Percentiles rank a stretch among this genome's conserved stretches.
phyloP scores from a whole-genome alignment of 2,329 filamentous ascomycete species.

The Fusarium mundagurra region DNA sequence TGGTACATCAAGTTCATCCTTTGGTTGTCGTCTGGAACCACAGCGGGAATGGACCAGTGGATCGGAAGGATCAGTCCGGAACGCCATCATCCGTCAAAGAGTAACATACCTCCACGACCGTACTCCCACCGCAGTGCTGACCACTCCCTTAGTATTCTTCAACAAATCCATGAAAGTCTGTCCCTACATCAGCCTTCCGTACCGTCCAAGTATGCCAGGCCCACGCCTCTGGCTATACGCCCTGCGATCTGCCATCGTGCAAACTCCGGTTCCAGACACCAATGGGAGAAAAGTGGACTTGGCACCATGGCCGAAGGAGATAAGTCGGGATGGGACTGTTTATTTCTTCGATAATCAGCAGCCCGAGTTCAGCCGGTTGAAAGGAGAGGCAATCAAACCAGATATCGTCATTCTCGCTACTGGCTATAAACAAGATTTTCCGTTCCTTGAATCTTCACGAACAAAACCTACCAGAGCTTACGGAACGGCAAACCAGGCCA shows the following conservation, averaged over 20 bases:
- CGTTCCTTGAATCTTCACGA: slow-evolving; percentile 45
- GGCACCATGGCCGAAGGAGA: slow-evolving; percentile 48
- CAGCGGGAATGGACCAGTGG: slow-evolving; percentile 11
- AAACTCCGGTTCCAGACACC: neutral
- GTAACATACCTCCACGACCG: neutral
- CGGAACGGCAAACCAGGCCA: slow-evolving; percentile 56
- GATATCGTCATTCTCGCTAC: slow-evolving; percentile 57
- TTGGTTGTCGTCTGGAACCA: slow-evolving; percentile 2
- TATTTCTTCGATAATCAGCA: slow-evolving; percentile 45
- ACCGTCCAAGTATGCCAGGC: neutral
- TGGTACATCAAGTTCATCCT: neutral
- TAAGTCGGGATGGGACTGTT: slow-evolving; percentile 45
- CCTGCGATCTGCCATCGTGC: slow-evolving; percentile 38
- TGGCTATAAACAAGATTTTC: slow-evolving; percentile 55
- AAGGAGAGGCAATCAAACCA: slow-evolving; percentile 46
- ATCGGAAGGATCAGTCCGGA: slow-evolving; percentile 36
- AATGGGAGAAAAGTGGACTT: slow-evolving; percentile 34
- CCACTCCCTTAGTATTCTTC: neutral
- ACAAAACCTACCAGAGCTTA: slow-evolving; percentile 36
- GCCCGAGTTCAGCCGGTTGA: slow-evolving; percentile 46
- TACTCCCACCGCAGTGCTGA: neutral
- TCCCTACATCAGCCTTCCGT: neutral
- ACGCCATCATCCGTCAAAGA: slow-evolving; percentile 6
- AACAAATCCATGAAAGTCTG: neutral
- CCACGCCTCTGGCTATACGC: neutral